These are phyloP conservation scores for Peronospora farinosa DNA, from an alignment of 352 stramenopile genomes.

Conservation along the genomic window DNA sequence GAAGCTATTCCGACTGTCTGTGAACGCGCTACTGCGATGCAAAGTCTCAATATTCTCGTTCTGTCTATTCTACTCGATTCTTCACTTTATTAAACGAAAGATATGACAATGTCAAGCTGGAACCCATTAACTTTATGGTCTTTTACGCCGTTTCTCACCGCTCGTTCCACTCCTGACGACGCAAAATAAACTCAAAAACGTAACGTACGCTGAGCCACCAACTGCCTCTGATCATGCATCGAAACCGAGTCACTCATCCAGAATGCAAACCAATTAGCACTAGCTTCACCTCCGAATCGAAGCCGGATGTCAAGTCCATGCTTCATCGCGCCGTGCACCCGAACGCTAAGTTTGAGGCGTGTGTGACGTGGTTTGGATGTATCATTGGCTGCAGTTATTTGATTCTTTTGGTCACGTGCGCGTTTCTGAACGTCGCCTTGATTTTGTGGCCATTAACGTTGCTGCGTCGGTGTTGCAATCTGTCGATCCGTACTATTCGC, in stretches of 20 bases:
- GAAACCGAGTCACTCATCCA: too few species aligned
- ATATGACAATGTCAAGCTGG: too few species aligned
- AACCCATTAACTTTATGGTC: too few species aligned
- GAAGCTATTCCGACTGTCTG: too few species aligned
- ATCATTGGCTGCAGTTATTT: constrained; percentile 43
- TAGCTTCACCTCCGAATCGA: constrained; percentile 1
- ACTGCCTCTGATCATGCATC: constrained; percentile 19
- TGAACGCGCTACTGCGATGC: too few species aligned
- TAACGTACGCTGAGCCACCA: too few species aligned
- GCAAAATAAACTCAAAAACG: too few species aligned
- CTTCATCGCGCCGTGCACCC: constrained; percentile 35
- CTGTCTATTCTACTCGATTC: too few species aligned
- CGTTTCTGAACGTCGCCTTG: constrained; percentile 58
- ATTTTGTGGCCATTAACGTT: constrained; percentile 54
- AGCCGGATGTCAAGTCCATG: constrained; percentile 23
- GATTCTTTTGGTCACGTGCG: constrained; percentile 37
- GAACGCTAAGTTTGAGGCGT: constrained; percentile 42
- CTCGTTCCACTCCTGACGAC: too few species aligned
- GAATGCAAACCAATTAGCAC: neutral
- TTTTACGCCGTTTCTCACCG: too few species aligned
- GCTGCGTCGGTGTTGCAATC: constrained; percentile 27
- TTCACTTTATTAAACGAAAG: too few species aligned
- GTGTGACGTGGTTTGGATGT: constrained; percentile 34
- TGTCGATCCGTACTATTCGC: constrained; percentile 22
- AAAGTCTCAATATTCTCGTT: too few species aligned